These are phyloP conservation scores for Phytophthora colocasiae DNA, from an alignment of 352 stramenopile species.

Conservation along the genomic window DNA sequence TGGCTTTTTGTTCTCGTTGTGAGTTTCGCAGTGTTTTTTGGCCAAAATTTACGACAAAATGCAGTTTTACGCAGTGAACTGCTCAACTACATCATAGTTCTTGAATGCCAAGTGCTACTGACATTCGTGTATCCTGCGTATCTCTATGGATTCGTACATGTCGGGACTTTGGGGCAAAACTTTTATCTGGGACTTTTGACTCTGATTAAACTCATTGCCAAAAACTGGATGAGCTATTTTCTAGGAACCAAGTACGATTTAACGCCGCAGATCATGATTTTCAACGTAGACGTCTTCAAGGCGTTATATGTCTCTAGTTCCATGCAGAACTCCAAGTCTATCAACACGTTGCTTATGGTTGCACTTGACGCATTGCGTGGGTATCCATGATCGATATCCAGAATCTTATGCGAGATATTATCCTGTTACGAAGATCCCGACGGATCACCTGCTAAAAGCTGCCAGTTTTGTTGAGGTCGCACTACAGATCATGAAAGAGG, in stretches of 20 bases:
- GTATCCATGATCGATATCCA: conserved; percentile 32
- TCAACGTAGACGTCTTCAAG: conserved; percentile 60
- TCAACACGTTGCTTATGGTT: conserved; percentile 31
- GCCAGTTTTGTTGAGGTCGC: conserved; percentile 19
- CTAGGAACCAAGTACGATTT: conserved; percentile 26
- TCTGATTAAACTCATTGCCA: conserved; percentile 49
- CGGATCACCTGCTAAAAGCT: background rate
- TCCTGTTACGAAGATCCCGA: conserved; percentile 7
- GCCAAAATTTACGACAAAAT: conserved; percentile 1
- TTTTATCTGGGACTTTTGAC: conserved; percentile 40
- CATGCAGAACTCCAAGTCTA: conserved; percentile 43
- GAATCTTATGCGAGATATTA: conserved; percentile 5
- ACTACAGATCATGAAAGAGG: conserved; percentile 13
- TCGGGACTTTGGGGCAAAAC: conserved; percentile 21
- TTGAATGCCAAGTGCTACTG: conserved; percentile 12
- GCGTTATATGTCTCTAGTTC: conserved; percentile 43
- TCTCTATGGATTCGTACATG: conserved; percentile 39
- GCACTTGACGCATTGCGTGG: conserved; percentile 32
- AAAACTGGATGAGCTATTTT: conserved; percentile 39
- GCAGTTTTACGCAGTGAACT: conserved; percentile 6
- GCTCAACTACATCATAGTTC: conserved; percentile 6
- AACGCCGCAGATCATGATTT: conserved; percentile 47
- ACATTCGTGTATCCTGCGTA: conserved; percentile 52
- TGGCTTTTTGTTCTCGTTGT: conserved; percentile 30
- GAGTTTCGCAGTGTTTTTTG: conserved; percentile 22